A percentile compares a stretch with the other conserved stretches of the same genome.
These are phyloP conservation scores for Alternaria sp. DNA, from an alignment of 2,329 filamentous ascomycete species.

Conservation along the genomic window DNA sequence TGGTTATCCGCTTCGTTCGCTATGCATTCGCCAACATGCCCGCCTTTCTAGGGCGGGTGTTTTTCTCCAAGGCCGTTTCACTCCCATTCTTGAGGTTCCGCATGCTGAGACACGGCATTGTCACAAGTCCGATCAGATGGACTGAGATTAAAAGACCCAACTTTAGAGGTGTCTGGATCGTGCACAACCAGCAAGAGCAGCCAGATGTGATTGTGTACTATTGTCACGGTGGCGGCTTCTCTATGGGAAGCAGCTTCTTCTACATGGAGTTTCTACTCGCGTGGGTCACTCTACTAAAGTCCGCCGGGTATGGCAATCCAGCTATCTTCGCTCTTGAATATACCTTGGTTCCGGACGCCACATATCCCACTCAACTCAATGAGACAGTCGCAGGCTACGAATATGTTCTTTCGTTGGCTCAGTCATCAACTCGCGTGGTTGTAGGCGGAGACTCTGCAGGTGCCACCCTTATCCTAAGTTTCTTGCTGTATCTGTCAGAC, in stretches of 20 bases:
- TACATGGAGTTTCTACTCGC: conserved; percentile 81
- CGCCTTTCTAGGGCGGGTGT: conserved; percentile 73
- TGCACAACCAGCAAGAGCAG: conserved; percentile 64
- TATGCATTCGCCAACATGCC: conserved; percentile 79
- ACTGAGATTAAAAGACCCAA: conserved; percentile 63
- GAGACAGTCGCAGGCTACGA: conserved; percentile 75
- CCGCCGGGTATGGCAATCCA: conserved; percentile 74
- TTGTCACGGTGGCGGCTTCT: conserved; percentile 82
- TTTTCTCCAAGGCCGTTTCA: conserved; percentile 77
- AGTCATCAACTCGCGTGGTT: conserved; percentile 69
- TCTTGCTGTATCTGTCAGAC: conserved; percentile 72
- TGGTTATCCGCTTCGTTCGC: conserved; percentile 78
- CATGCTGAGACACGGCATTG: conserved; percentile 75
- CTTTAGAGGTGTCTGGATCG: conserved; percentile 75
- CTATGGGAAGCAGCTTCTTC: conserved; percentile 82
- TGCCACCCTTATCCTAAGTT: conserved; percentile 74
- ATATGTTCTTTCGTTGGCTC: conserved; percentile 68
- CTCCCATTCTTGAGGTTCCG: conserved; percentile 78
- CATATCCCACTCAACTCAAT: conserved; percentile 76
- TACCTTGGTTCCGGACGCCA: conserved; percentile 76
- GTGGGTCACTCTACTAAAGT: conserved; percentile 71
- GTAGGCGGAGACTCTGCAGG: conserved; percentile 83
- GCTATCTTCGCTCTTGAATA: conserved; percentile 83
- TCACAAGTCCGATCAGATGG: conserved; percentile 70
- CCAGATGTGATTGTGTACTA: conserved; percentile 86